These are phyloP conservation scores for Coemansia aciculifera DNA, from an alignment of 192 early-diverging fungal genomes.

Conservation along the genomic window DNA sequence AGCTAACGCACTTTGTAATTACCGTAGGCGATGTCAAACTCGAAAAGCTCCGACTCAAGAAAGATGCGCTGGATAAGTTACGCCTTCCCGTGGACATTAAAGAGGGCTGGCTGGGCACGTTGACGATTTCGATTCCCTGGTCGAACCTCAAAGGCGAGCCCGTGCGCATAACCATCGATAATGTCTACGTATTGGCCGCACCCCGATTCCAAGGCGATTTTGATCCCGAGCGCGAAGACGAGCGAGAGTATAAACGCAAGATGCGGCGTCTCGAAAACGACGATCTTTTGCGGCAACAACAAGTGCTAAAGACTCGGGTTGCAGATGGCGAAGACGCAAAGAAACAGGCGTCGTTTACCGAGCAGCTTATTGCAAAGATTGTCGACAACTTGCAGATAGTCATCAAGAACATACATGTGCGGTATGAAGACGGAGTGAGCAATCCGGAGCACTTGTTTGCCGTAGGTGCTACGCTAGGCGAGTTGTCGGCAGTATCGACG, in stretches of 20 bases:
- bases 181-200: slow-evolving; percentile 84
- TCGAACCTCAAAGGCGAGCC: slow-evolving; percentile 93
- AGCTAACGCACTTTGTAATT: background rate
- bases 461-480: slow-evolving; percentile 82
- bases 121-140: slow-evolving; percentile 96
- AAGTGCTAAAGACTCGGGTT: slow-evolving; percentile 25
- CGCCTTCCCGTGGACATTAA: slow-evolving; percentile 91
- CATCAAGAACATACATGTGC: slow-evolving; percentile 92
- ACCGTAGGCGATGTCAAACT: slow-evolving; percentile 89
- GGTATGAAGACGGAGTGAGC: slow-evolving; percentile 88
- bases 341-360: slow-evolving; percentile 83
- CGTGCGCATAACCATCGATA: slow-evolving; percentile 82
- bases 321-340: slow-evolving; percentile 53
- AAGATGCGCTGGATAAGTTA: slow-evolving; percentile 91
- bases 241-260: slow-evolving; percentile 76
- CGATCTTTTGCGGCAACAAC: slow-evolving; percentile 35
- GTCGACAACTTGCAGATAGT: slow-evolving; percentile 95
- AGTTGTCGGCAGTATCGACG: slow-evolving; percentile 90
- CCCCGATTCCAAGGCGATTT: slow-evolving; percentile 82
- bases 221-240: slow-evolving; percentile 79
- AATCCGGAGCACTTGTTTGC: slow-evolving; percentile 81
- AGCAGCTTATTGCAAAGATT: slow-evolving; percentile 89
- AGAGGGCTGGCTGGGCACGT: slow-evolving; percentile 87
- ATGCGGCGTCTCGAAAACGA: slow-evolving; percentile 74
- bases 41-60: slow-evolving; percentile 83